Conservation (phyloP, 1,284 basidiomycete genomes). For the Tilletia caries region DNA sequence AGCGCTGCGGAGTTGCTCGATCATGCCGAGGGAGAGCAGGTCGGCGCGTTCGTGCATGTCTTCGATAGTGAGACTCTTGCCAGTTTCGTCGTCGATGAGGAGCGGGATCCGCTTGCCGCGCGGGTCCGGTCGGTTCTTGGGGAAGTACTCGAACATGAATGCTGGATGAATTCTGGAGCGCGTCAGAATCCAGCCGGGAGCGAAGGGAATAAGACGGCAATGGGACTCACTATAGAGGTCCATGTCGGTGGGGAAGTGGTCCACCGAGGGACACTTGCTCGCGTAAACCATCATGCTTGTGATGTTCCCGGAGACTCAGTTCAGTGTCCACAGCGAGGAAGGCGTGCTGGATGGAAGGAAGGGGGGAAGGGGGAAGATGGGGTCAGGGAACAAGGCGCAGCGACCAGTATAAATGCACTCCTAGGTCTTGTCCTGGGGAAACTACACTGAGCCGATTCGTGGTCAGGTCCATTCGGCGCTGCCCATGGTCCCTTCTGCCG, state of each 20-base stretch:
- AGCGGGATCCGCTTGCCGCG: slow-evolving; percentile 34
- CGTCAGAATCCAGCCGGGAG: not conserved
- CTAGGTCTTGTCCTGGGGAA: too few relatives aligned
- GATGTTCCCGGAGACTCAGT: not conserved
- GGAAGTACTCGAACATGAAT: slow-evolving; percentile 40
- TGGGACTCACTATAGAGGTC: slow-evolving; percentile 30
- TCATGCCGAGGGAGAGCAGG: slow-evolving; percentile 24
- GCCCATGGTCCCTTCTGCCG: too few relatives aligned
- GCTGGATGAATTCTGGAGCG: not conserved
- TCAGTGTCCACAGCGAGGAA: too few relatives aligned
- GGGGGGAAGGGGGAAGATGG: too few relatives aligned
- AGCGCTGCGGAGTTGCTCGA: slow-evolving; percentile 22
- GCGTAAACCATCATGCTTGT: slow-evolving; percentile 23
- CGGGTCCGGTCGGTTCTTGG: slow-evolving; percentile 28
- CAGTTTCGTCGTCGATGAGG: slow-evolving; percentile 41
- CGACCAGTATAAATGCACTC: too few relatives aligned
- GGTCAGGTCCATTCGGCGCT: too few relatives aligned
- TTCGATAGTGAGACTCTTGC: slow-evolving; percentile 33
- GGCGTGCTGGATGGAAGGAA: too few relatives aligned
- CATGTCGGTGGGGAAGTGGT: slow-evolving; percentile 32
- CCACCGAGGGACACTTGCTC: slow-evolving; percentile 24
- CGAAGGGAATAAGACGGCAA: too few relatives aligned
- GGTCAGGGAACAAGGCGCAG: too few relatives aligned
- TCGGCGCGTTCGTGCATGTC: slow-evolving; percentile 31
- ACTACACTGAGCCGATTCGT: too few relatives aligned